These are phyloP conservation scores for Camellia lanceoleosa DNA, from an alignment of 148 eudicot species.

Conservation along the genomic window DNA sequence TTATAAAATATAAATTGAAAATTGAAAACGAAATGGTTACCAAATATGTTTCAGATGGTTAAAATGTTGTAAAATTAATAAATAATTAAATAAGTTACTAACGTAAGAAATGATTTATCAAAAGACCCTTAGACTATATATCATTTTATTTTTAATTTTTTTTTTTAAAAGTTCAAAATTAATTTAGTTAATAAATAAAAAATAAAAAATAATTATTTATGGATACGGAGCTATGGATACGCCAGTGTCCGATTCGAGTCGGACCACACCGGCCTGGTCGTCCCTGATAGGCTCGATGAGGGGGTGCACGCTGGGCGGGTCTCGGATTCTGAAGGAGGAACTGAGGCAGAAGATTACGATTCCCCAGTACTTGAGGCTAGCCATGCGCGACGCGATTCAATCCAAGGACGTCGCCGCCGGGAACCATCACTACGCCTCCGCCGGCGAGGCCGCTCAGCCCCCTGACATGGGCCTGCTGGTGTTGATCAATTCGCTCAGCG, in stretches of 20 bases:
- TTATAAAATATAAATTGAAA: no score
- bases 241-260: slow-evolving; percentile 14
- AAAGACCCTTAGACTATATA: no score
- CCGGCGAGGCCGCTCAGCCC: slow-evolving; percentile 28
- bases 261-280: slow-evolving; percentile 37
- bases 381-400: slow-evolving; percentile 52
- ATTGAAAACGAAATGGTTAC: no score
- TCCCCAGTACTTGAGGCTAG: slow-evolving; percentile 56
- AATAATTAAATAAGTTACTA: no score
- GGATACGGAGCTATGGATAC: slow-evolving; percentile 21
- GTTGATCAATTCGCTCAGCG: slow-evolving; percentile 74
- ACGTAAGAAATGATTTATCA: no score
- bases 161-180: no score
- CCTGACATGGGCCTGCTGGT: slow-evolving; percentile 58
- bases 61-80: no score
- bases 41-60: no score
- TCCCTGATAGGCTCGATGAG: slow-evolving; percentile 59
- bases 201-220: no score
- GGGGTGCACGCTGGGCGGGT: slow-evolving; percentile 49
- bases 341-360: slow-evolving; percentile 39
- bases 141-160: no score
- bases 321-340: slow-evolving; percentile 46
- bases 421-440: slow-evolving; percentile 17
- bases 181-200: not conserved
- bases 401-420: slow-evolving; percentile 37